Conservation (phyloP, 2,329 filamentous ascomycete species). For the Hypomyces rosellus region DNA sequence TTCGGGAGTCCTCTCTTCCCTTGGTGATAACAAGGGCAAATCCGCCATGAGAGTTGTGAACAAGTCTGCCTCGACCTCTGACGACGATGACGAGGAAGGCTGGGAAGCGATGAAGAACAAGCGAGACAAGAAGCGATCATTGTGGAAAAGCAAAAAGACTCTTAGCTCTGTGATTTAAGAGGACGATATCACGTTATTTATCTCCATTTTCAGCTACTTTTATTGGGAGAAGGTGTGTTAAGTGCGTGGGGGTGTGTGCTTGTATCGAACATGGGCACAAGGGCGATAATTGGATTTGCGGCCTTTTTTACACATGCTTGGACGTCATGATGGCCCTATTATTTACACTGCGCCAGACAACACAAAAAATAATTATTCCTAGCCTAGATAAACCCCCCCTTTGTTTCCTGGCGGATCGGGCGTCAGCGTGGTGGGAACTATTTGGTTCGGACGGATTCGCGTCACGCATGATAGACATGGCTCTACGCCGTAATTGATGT, state of each 20-base stretch:
- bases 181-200: slow-evolving; percentile 4
- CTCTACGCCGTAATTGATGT: slow-evolving; percentile 18
- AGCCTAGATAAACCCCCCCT: slow-evolving; percentile 6
- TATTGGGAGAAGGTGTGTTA: slow-evolving; percentile 16
- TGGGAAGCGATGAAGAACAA: slow-evolving; percentile 67
- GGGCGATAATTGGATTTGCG: slow-evolving; percentile 9
- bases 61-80: slow-evolving; percentile 35
- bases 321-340: slow-evolving; percentile 7
- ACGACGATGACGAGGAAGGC: slow-evolving; percentile 58
- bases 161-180: slow-evolving; percentile 40
- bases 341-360: slow-evolving; percentile 1
- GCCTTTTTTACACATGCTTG: slow-evolving; percentile 17
- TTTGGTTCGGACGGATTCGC: slow-evolving; percentile 11
- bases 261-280: slow-evolving; percentile 2
- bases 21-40: slow-evolving; percentile 26
- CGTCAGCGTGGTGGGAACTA: slow-evolving; percentile 14
- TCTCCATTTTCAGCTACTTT: slow-evolving; percentile 13
- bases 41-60: slow-evolving; percentile 33
- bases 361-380: slow-evolving; percentile 11
- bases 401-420: slow-evolving; percentile 10
- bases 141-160: slow-evolving; percentile 57
- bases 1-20: slow-evolving; percentile 25
- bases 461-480: slow-evolving; percentile 17
- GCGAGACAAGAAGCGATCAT: slow-evolving; percentile 59
- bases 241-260: slow-evolving; percentile 1